phyloP scores from a whole-genome alignment of 805 yeast genomes.

The Helenozyma baotianmanensis region DNA sequence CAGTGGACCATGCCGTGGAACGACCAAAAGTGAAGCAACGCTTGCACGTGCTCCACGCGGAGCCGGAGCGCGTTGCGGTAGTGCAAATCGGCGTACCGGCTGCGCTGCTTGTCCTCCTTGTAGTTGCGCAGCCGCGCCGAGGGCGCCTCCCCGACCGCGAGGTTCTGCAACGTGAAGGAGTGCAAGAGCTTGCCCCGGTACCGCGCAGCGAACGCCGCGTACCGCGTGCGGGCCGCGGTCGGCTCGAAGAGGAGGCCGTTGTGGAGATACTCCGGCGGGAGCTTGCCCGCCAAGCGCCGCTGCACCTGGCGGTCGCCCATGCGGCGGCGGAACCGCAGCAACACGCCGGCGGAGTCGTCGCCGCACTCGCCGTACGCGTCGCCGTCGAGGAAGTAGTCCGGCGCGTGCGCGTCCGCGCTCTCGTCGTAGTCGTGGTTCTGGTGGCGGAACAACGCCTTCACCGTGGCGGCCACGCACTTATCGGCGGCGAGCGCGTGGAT shows the following conservation, averaged over 20 bases:
- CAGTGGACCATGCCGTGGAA: constrained; percentile 36
- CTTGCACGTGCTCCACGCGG: constrained; percentile 36
- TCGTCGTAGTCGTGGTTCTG: constrained; percentile 22
- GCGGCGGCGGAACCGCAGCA: constrained; percentile 18
- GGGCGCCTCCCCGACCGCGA: constrained; percentile 36
- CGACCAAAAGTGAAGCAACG: constrained; percentile 39
- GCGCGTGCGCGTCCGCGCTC: constrained; percentile 3
- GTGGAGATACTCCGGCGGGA: constrained; percentile 19
- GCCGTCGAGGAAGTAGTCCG: constrained; percentile 21
- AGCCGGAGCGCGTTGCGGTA: constrained; percentile 33
- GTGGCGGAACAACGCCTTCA: constrained; percentile 29
- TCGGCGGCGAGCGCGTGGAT: constrained; percentile 25
- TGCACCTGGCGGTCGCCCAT: constrained; percentile 12
- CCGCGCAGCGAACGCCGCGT: constrained; percentile 13
- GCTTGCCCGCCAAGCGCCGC: constrained; percentile 12
- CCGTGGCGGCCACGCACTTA: constrained; percentile 16
- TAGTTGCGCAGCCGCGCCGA: constrained; percentile 22
- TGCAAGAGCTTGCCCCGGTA: constrained; percentile 23
- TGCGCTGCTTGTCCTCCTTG: constrained; percentile 18
- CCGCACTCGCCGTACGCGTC: constrained; percentile 30
- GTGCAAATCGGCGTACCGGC: constrained; percentile 10
- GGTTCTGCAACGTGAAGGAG: constrained; percentile 27
- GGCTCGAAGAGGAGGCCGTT: constrained; percentile 40
- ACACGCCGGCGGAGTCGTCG: constrained; percentile 5
- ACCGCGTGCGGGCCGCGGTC: constrained; percentile 13